Conservation (phyloP, 208 protist genomes). For the Trypanosoma scelopori region DNA sequence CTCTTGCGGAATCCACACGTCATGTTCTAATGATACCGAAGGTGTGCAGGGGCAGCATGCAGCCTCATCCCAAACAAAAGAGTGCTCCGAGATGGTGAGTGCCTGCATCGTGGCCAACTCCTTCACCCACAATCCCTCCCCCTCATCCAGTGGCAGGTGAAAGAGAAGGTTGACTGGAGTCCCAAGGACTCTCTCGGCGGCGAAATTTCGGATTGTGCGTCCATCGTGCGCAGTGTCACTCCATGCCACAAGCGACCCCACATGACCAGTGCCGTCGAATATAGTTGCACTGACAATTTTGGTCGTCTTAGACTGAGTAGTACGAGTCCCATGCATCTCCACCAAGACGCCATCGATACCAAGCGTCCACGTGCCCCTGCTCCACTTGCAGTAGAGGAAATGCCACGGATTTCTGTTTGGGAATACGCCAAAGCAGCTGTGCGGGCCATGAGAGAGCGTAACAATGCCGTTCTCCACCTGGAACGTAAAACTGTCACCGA, state of each 20-base stretch:
- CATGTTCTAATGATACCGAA: conserved; percentile 12
- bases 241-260: conserved; percentile 58
- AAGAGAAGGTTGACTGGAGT: conserved; percentile 43
- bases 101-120: conserved; percentile 49
- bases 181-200: conserved; percentile 27
- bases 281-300: conserved; percentile 43
- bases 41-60: conserved; percentile 34
- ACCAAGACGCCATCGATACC: conserved; percentile 56
- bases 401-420: conserved; percentile 54
- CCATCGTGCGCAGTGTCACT: conserved; percentile 4
- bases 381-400: conserved; percentile 69
- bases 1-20: conserved; percentile 46
- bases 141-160: conserved; percentile 82
- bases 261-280: conserved; percentile 63
- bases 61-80: conserved; percentile 61
- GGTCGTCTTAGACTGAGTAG: conserved; percentile 43
- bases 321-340: conserved; percentile 58
- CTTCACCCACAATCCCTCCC: conserved; percentile 82
- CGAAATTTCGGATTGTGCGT: conserved; percentile 32
- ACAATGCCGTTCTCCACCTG: conserved; percentile 31
- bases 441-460: conserved; percentile 42
- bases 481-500: conserved; percentile 40
- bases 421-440: conserved; percentile 52
- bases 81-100: conserved; percentile 40
- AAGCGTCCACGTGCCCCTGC: conserved; percentile 57